Evolutionary conservation across 768 basidiomycete species (phyloP).

Genomic region (Termitomyces titanicus): DNA sequence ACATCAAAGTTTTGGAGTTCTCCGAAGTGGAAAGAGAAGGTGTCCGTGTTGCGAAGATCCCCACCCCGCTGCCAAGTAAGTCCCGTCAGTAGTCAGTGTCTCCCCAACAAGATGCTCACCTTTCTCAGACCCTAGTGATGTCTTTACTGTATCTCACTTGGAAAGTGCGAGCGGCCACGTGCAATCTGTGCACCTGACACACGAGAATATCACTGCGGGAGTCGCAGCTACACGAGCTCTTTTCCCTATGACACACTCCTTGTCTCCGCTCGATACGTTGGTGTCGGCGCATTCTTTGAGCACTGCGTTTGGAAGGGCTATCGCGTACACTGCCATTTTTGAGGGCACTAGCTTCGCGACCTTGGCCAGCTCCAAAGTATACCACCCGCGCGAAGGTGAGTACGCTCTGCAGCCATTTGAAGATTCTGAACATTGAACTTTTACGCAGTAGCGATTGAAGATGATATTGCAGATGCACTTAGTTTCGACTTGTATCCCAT

Average conservation of each 20-base stretch:
- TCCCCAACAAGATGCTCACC: constrained; percentile 3
- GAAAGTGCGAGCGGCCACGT: constrained; percentile 47
- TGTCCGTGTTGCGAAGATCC: constrained; percentile 40
- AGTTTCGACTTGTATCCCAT: constrained; percentile 49
- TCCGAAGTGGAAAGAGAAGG: constrained; percentile 70
- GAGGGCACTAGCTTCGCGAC: constrained; percentile 75
- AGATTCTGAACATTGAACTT: neutral
- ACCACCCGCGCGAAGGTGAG: constrained; percentile 42
- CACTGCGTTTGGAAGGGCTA: constrained; percentile 73
- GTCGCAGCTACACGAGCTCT: constrained; percentile 76
- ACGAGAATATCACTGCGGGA: constrained; percentile 85
- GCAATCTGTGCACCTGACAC: constrained; percentile 66
- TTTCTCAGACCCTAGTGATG: constrained; percentile 49
- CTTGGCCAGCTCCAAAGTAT: constrained; percentile 50
- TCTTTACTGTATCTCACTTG: constrained; percentile 69
- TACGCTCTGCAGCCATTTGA: neutral
- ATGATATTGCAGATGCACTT: constrained; percentile 44
- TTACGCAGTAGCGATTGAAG: constrained; percentile 15
- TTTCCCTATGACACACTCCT: constrained; percentile 66
- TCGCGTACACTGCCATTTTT: constrained; percentile 76
- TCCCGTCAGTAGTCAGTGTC: constrained; percentile 8
- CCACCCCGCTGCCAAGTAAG: constrained; percentile 52
- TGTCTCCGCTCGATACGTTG: constrained; percentile 74
- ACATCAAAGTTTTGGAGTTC: constrained; percentile 61
- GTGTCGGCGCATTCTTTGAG: constrained; percentile 71